Evolutionary conservation across 805 yeast genomes (phyloP), one percentile per base, ranked within the genome.

Genomic region (Candida krabiensis): DNA sequence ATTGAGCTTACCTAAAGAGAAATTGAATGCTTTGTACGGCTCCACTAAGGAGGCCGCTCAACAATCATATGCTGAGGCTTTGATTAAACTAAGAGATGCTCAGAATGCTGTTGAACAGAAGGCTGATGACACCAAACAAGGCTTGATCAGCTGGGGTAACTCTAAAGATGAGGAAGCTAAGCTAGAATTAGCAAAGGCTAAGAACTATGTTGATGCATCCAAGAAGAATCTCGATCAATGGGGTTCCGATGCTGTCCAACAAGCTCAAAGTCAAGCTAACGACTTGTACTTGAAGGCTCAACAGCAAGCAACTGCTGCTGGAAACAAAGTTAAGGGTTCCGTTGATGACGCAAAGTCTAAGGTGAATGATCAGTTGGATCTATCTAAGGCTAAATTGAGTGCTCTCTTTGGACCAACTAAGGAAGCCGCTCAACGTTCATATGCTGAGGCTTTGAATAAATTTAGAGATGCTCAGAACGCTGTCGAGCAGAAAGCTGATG

Each of bases 81-180:
- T 41, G 29, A 37, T 40, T 14, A 47, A 52, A n/a, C 38, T 50
- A 4, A 55, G 56, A 9, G 67, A 61, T 25, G 63, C 63, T 4
- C n/a, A n/a, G n/a, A n/a, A n/a, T n/a, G n/a, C n/a, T n/a, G n/a
- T n/a, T n/a, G 58, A 61, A 40, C 51, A 59, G 31, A 56, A 65
- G 22, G 54, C 66, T 9, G 58, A 60, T 7, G 47, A 60, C 5
- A 50, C 58, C 15, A 51, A 63, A 27, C 50, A 52, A 16, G 55
- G 60, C 16, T 67, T 74, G 73, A 61, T 60, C 44, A 41, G 53
- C 7, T 67, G 69, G 64, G 68, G 71, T 14, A 53, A 60, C 30
- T 19, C 59, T 19, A 61, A 67, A 54, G 55, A 63, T 31, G 55
- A 61, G 33, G 68, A 67, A 27, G 51, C 66, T 13, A 54, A 61